Conservation (phyloP, 768 basidiomycete genomes). For the Pseudohyphozyma bogoriensis region DNA sequence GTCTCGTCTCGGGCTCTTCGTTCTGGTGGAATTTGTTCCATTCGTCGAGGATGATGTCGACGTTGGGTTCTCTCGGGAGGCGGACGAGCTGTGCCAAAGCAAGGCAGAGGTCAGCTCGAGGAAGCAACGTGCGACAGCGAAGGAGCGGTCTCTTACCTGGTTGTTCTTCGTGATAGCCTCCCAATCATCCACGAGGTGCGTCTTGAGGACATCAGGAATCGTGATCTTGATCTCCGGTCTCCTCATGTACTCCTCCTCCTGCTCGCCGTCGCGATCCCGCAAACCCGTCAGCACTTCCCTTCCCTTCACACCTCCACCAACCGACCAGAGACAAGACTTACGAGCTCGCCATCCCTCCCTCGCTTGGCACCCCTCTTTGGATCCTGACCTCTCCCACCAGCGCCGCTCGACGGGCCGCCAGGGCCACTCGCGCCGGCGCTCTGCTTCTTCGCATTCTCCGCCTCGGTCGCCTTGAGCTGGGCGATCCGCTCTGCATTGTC, state of each 20-base stretch:
- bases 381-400: background rate
- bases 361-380: conserved; percentile 29
- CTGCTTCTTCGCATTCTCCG: conserved; percentile 36
- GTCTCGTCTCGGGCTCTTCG: conserved; percentile 23
- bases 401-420: conserved; percentile 56
- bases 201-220: conserved; percentile 82
- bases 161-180: conserved; percentile 90
- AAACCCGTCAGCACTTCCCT: background rate
- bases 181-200: conserved; percentile 91
- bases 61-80: conserved; percentile 68
- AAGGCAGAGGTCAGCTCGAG: background rate
- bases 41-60: conserved; percentile 62
- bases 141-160: conserved; percentile 49
- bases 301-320: too few species aligned
- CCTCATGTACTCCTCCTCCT: conserved; percentile 64
- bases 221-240: conserved; percentile 82
- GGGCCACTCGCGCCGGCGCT: conserved; percentile 23
- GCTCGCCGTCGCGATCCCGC: background rate
- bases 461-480: conserved; percentile 14
- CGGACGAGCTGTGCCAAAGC: conserved; percentile 57
- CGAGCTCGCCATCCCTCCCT: conserved; percentile 34
- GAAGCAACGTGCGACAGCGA: background rate
- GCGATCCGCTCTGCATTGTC: conserved; percentile 30
- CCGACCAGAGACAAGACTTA: background rate
- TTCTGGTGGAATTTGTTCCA: conserved; percentile 56